These are phyloP conservation scores for Starmerella sp. DNA, from an alignment of 805 yeast species.

Conservation along the genomic window DNA sequence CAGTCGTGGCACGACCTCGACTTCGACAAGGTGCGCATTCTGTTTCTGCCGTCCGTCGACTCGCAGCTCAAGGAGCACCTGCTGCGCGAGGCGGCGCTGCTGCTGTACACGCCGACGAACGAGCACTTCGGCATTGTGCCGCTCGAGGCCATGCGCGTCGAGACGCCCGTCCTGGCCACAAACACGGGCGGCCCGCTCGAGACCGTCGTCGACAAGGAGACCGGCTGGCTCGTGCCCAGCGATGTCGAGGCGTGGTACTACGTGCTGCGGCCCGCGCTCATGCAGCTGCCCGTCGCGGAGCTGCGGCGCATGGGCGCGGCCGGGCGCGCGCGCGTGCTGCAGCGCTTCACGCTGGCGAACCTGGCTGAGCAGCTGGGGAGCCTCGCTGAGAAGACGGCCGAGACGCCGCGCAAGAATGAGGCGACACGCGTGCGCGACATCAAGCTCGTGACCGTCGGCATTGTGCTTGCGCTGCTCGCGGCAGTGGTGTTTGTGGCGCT, in stretches of 20 bases:
- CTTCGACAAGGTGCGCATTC: constrained; percentile 35
- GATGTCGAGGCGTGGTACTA: constrained; percentile 30
- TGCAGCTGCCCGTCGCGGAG: constrained; percentile 18
- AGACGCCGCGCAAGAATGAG: constrained; percentile 18
- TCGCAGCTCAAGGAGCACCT: constrained; percentile 53
- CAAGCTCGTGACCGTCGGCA: constrained; percentile 4
- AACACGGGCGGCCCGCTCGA: constrained; percentile 91
- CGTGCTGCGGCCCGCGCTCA: constrained; percentile 26
- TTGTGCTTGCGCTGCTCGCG: neutral
- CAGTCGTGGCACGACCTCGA: constrained; percentile 17
- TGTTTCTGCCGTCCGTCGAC: constrained; percentile 74
- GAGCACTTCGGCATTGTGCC: constrained; percentile 99
- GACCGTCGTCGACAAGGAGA: constrained; percentile 40
- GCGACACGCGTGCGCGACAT: constrained; percentile 5
- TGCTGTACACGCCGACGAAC: constrained; percentile 77
- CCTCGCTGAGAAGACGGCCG: constrained; percentile 14
- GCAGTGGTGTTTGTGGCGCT: neutral
- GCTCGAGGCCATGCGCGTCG: constrained; percentile 78
- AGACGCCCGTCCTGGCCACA: constrained; percentile 75
- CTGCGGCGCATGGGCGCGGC: constrained; percentile 25
- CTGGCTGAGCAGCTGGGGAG: constrained; percentile 27
- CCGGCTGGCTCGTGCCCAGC: constrained; percentile 33
- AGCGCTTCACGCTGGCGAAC: constrained; percentile 26
- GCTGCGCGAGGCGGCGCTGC: constrained; percentile 43
- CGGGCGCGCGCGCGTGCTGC: constrained; percentile 27